Conservation (phyloP, 805 yeast species). For the Candida ficus region DNA sequence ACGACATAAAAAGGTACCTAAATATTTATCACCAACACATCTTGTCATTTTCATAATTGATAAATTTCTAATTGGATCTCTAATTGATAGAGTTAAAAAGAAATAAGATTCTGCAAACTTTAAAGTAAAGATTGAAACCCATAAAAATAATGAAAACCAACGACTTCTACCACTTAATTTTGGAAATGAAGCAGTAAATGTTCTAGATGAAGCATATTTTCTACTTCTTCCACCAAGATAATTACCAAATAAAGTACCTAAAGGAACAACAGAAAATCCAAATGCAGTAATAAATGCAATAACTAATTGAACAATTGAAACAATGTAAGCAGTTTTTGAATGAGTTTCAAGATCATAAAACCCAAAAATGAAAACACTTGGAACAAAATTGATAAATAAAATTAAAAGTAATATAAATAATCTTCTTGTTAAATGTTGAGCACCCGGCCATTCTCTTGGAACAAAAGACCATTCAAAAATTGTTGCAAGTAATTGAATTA, state of each 20-base stretch:
- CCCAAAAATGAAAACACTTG: slow-evolving; percentile 47
- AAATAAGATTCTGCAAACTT: slow-evolving; percentile 77
- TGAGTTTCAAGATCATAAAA: slow-evolving; percentile 34
- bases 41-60: slow-evolving; percentile 48
- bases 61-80: slow-evolving; percentile 70
- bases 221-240: slow-evolving; percentile 37
- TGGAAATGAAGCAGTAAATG: slow-evolving; percentile 59
- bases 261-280: slow-evolving; percentile 56
- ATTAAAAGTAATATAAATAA: slow-evolving; percentile 37
- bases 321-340: slow-evolving; percentile 32
- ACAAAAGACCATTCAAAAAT: slow-evolving; percentile 56
- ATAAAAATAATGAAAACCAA: slow-evolving; percentile 60
- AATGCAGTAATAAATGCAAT: slow-evolving; percentile 51
- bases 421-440: slow-evolving; percentile 51
- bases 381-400: slow-evolving; percentile 43
- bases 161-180: slow-evolving; percentile 46
- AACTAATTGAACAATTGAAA: slow-evolving; percentile 50
- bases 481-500: slow-evolving; percentile 54
- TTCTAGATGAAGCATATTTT: slow-evolving; percentile 45
- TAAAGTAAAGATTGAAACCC: slow-evolving; percentile 61
- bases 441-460: slow-evolving; percentile 72
- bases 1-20: slow-evolving; percentile 50
- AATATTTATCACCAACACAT: slow-evolving; percentile 59
- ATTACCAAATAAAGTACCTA: slow-evolving; percentile 48
- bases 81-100: slow-evolving; percentile 65